Base-by-base conservation (phyloP, 495 filamentous ascomycete genomes). In the Astrocystis sublimbata region DNA sequence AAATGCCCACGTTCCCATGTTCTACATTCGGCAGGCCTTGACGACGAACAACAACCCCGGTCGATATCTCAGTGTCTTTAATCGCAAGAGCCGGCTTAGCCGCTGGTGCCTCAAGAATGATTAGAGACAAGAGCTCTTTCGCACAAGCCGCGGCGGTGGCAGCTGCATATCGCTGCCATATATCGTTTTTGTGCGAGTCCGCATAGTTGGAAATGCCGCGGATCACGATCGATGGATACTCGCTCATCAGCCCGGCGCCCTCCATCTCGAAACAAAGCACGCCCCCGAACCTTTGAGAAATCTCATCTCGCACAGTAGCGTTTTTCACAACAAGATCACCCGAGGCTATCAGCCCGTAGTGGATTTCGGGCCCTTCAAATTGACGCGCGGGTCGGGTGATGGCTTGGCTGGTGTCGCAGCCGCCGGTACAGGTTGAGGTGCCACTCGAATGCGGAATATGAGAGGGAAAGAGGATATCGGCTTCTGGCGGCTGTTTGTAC, bases 131-230 rank as follows among this genome's bases (percentile, higher is more conserved):
- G 19, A 53, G 9, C 31, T 53, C 31, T 21, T 53, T 53, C 0
- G 31, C 24, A 21, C 31, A 71, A 1, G 62, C 69, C 0, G 69
- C 69, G 1, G 70, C 69, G 28, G 62, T 45, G 2, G 61, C 58
- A 0, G 70, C 62, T 0, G 66, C 69, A 26, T 72, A 60, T 6
- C 41, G 30, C 21, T 73, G 58, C 69, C 66, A 71, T 1, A 40
- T 23, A 17, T 75, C 65, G 57, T 71, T 74, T 62, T 74, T 75
- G 43, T 76, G 67, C 17, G 59, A 65, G 63, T 77, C 71, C 4
- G 41, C 63, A 59, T 78, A 78, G 64, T 79, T 70, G 53, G 64
- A 74, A 45, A 78, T 75, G 21, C 76, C 73, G 1, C 71, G 68
- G 55, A 79, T 75, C 9, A 74, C 68, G 5, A 78, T 26, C 19